A percentile compares a stretch with the other conserved stretches of the same genome.
phyloP scores from a whole-genome alignment of 345 rosid genomes.

The Bretschneidera sinensis region DNA sequence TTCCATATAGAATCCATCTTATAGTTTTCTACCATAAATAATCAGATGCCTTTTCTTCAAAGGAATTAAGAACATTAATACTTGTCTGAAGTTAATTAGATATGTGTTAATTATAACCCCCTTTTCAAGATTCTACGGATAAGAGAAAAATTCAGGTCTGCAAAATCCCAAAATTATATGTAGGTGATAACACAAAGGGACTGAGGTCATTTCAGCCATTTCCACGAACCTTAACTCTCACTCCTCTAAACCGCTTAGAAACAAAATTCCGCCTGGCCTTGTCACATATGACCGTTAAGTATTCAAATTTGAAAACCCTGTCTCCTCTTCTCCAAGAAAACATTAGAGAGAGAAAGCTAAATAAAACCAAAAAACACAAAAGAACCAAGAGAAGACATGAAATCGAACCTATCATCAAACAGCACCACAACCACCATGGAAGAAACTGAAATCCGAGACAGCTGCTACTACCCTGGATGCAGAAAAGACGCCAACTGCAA shows the following conservation, averaged over 20 bases:
- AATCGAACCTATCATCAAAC: constrained; percentile 32
- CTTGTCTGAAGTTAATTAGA: too few relatives aligned
- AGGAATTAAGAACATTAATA: too few relatives aligned
- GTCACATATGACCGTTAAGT: constrained; percentile 36
- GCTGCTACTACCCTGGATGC: constrained; percentile 84
- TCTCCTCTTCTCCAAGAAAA: not conserved
- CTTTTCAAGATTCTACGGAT: too few relatives aligned
- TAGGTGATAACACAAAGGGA: not conserved
- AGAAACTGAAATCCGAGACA: constrained; percentile 38
- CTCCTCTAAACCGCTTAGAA: not conserved
- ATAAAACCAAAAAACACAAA: not conserved
- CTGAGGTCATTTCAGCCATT: not conserved
- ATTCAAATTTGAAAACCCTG: constrained; percentile 42
- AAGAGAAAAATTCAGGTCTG: too few relatives aligned
- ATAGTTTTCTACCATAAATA: too few relatives aligned
- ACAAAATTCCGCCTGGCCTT: not conserved
- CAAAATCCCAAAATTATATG: too few relatives aligned
- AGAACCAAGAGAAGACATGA: constrained; percentile 26
- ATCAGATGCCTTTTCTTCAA: too few relatives aligned
- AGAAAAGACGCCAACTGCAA: constrained; percentile 78
- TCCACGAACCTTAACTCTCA: not conserved
- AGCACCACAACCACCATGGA: constrained; percentile 20
- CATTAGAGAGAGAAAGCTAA: not conserved
- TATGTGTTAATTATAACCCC: too few relatives aligned
- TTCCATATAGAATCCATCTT: too few relatives aligned